phyloP scores from a whole-genome alignment of 129 eudicot species.

The Logfia minima region DNA sequence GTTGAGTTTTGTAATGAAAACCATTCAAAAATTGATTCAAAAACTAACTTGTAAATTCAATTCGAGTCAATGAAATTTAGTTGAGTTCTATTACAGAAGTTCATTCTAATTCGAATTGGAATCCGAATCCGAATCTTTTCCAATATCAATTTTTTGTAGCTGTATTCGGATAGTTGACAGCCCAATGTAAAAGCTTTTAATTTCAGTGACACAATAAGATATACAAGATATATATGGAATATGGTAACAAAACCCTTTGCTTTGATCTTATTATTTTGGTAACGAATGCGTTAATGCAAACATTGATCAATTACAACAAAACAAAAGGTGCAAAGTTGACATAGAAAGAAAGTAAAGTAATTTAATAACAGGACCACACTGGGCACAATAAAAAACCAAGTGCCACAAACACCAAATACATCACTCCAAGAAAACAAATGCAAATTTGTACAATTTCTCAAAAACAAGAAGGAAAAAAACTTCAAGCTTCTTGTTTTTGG shows the following conservation, averaged over 20 bases:
- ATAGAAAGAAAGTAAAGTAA: not conserved
- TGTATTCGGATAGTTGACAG: not conserved
- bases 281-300: constrained; percentile 2
- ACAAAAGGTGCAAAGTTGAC: not conserved
- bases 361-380: constrained; percentile 5
- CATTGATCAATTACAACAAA: constrained; percentile 16
- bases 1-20: too few relatives aligned
- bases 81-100: too few relatives aligned
- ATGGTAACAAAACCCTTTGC: not conserved
- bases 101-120: not conserved
- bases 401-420: constrained; percentile 23
- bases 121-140: not conserved
- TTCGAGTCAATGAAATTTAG: too few relatives aligned
- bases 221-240: not conserved
- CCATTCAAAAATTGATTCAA: too few relatives aligned
- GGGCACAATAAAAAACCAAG: constrained; percentile 35
- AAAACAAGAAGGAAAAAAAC: not conserved
- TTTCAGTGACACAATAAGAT: not conserved
- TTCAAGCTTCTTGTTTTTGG: not conserved
- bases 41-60: too few relatives aligned
- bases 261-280: constrained; percentile 1
- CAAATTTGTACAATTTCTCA: constrained; percentile 34
- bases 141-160: too few relatives aligned
- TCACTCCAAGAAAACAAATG: not conserved
- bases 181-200: not conserved